Evolutionary conservation across 129 eudicot genomes (phyloP).

Genomic region (Saposhnikovia divaricata): DNA sequence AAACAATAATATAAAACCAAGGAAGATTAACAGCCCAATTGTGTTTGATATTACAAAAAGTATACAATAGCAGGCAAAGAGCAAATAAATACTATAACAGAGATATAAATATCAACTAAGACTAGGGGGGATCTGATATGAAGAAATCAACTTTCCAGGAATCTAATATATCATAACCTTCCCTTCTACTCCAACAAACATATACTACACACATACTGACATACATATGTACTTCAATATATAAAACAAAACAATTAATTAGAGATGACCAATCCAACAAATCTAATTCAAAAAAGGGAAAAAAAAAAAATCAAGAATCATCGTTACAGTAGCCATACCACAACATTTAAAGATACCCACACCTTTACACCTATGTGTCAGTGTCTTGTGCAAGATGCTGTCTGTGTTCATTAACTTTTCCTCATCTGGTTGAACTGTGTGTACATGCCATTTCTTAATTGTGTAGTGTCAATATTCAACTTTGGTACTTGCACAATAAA

Average conservation of each 20-base stretch:
- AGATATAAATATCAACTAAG: not conserved
- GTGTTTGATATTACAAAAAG: not conserved
- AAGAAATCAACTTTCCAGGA: not conserved
- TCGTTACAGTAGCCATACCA: not conserved
- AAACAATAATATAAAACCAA: not conserved
- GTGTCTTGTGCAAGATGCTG: not conserved
- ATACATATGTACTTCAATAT: not conserved
- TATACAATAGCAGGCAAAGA: not conserved
- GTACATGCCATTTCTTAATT: not conserved
- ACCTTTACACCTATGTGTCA: not conserved
- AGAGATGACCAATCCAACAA: not conserved
- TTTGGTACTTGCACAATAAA: not conserved
- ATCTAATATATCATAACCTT: not conserved
- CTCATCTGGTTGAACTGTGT: not conserved
- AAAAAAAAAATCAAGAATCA: not conserved
- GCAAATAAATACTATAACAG: not conserved
- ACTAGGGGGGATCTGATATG: not conserved
- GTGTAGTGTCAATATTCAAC: not conserved
- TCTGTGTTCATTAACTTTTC: not conserved
- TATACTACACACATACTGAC: not conserved
- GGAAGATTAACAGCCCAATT: not conserved
- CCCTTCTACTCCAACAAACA: not conserved
- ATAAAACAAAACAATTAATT: too few species aligned
- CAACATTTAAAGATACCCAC: not conserved
- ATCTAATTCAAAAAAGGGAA: not conserved